Evolutionary conservation across 768 basidiomycete genomes (phyloP), one percentile per base, ranked within the genome.

Genomic region (Pleurotus ostreatus): DNA sequence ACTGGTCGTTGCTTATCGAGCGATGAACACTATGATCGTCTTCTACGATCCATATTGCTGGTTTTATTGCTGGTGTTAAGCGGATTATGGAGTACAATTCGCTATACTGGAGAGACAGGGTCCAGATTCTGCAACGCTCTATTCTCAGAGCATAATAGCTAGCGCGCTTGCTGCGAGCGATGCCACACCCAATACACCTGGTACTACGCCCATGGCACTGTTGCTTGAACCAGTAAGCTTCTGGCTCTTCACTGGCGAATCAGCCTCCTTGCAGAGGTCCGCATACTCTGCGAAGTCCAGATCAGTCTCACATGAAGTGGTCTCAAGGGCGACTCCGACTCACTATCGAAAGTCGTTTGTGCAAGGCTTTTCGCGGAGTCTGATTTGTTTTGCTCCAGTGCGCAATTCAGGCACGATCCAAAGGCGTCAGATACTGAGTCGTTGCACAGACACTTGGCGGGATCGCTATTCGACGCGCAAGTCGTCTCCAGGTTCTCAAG

Each of bases 241-340:
- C 20, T 40, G 16, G 39, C 51, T 53, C 39, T 53, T 53, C n/a
- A 53, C 51, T 4, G 51, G 15, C 13, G 23, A 13, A n/a, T 15
- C 51, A 12, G 51, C 51, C 41, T 53, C 9, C 51, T 53, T 53
- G 51, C 51, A 53, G 18, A 3, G 8, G 6, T 40, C 51, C 16
- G 18, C 38, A 23, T 53, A 53, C 15, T 18, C 51, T 53, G n/a
- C 16, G 20, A 39, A 41, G 20, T n/a, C 18, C 13, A n/a, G 12
- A 25, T 25, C 13, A n/a, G n/a, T 13, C 8, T 22, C 8, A 16
- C 26, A 37, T 11, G 16, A 34, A n/a, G n/a, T 4, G 4, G 11
- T 34, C 12, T 30, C 13, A 25, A 49, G 16, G n/a, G 13, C 49
- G 18, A 13, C 3, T 37, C 13, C 8, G 49, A 5, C 22, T n/a